Base-by-base conservation (phyloP, 2,329 filamentous ascomycete genomes). In the Nothophoma quercina region DNA sequence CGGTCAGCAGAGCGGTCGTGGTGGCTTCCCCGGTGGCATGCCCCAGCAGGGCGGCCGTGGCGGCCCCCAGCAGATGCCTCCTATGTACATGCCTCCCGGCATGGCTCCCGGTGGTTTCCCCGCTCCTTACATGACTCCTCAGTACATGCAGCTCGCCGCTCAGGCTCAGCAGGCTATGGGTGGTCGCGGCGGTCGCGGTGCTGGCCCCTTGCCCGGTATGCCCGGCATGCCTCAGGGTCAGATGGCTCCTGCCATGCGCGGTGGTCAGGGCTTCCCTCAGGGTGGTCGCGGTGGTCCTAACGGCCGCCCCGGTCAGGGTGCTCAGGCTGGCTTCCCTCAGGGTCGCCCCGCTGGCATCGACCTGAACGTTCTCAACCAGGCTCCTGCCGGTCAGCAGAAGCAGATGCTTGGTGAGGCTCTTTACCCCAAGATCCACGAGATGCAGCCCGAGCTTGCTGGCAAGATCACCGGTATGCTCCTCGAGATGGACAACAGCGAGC, bases 401-500 rank as follows among this genome's bases (percentile, higher is more conserved):
- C 95, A 99, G 84, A 91, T 98, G 78, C 87, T 99, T 48, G 95
- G 95, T 76, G 95, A 99, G 81, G 88, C 91, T 67, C 89, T 99
- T 68, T 99, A 98, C 85, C 95, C 95, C 74, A 99, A 98, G 89
- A 98, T 99, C 71, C 88, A 93, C 77, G 87, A 86, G 65, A 88
- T 96, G 79, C 95, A 99, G 82, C 90, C 92, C 55, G 93, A 97
- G 70, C 84, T 99, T 71, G 95, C 95, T 59, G 95, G 95, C 75
- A 99, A 99, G 88, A 98, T 99, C 77, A 99, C 95, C 58, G 95
- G 95, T 80, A 99, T 99, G 95, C 89, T 99, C 70, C 81, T 99
- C 69, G 95, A 99, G 85, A 99, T 99, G 95, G 95, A 98, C 71
- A 98, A 98, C 79, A 76, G 83, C 51, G 95, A 99, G 82, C 83